phyloP scores from a whole-genome alignment of 73 alveolate genomes.

The Uronychia setigera region DNA sequence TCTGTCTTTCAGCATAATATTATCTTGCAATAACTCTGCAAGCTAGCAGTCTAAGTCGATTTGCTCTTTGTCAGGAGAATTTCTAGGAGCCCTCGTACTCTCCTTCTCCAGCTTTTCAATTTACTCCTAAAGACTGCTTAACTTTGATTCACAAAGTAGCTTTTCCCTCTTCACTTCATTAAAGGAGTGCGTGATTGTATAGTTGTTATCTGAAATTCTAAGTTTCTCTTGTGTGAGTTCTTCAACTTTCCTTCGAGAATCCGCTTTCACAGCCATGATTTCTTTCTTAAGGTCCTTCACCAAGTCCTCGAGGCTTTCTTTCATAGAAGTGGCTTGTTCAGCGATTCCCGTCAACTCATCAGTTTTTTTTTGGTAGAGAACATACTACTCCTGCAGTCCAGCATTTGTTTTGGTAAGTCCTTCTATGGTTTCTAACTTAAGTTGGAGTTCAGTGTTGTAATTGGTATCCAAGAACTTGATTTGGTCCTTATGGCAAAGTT shows the following conservation, averaged over 20 bases:
- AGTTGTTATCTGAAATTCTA: not conserved
- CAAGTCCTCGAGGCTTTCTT: not conserved
- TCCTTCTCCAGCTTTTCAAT: not conserved
- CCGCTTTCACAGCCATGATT: not conserved
- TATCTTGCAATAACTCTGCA: not conserved
- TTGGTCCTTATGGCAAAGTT: not conserved
- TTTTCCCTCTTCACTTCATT: not conserved
- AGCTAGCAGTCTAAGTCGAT: not conserved
- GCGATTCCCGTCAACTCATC: not conserved
- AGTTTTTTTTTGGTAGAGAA: not conserved
- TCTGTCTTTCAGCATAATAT: not conserved
- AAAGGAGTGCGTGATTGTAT: not conserved
- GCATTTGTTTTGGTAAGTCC: not conserved
- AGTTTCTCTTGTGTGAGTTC: not conserved
- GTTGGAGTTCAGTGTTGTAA: not conserved
- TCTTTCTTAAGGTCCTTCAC: not conserved
- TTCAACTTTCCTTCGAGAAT: not conserved
- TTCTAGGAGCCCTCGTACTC: not conserved
- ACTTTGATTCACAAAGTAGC: not conserved
- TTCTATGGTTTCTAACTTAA: not conserved
- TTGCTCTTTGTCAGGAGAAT: not conserved
- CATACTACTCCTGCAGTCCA: not conserved
- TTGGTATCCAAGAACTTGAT: not conserved
- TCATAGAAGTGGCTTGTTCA: not conserved
- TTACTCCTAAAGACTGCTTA: not conserved